These are phyloP conservation scores for Pichia sp. DNA, from an alignment of 1,139 yeast species.

Conservation along the genomic window DNA sequence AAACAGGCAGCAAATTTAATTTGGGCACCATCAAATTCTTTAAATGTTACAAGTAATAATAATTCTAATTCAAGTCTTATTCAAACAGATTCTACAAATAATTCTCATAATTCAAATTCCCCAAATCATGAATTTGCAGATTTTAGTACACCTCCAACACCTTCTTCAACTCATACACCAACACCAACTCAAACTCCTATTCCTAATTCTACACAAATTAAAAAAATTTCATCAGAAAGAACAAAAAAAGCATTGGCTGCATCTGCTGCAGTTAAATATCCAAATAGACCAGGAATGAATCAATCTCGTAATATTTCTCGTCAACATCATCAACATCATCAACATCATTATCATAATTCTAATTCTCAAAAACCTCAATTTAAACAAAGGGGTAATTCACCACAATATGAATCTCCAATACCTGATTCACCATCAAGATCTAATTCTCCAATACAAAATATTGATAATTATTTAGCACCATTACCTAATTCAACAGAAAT, in stretches of 20 bases:
- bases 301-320: background rate
- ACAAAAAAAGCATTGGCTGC: slow-evolving; percentile 29
- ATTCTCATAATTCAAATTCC: background rate
- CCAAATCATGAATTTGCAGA: slow-evolving; percentile 4
- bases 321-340: slow-evolving; percentile 7
- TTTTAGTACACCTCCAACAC: background rate
- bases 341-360: background rate
- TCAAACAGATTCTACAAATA: background rate
- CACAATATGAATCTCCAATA: slow-evolving; percentile 6
- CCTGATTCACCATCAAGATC: background rate
- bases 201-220: background rate
- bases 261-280: slow-evolving; percentile 29
- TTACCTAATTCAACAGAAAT: background rate
- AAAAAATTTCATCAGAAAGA: slow-evolving; percentile 23
- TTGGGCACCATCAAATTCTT: slow-evolving; percentile 35
- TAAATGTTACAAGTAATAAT: slow-evolving; percentile 12
- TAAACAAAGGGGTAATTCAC: too few relatives aligned
- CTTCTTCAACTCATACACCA: slow-evolving; percentile 5
- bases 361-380: too few relatives aligned
- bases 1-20: slow-evolving; percentile 42
- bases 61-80: slow-evolving; percentile 1
- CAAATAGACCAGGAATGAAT: slow-evolving; percentile 18
- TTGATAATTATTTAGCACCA: background rate
- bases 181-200: background rate
- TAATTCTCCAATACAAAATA: background rate